Percentiles rank a stretch among this genome's conserved stretches.
phyloP scores from a whole-genome alignment of 1,139 yeast species.

The Candida sp. region DNA sequence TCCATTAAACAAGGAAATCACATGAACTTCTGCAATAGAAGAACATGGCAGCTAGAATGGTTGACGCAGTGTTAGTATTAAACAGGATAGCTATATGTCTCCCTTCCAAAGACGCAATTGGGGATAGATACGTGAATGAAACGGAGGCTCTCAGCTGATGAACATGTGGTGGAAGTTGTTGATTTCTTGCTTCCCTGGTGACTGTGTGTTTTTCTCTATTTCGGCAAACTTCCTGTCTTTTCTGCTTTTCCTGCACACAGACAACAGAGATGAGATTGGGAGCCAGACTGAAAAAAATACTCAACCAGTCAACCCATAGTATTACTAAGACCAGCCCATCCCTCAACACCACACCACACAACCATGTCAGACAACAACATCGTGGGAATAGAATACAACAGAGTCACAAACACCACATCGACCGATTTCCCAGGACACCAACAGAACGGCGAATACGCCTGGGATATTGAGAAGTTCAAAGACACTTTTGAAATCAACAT shows the following conservation, averaged over 20 bases:
- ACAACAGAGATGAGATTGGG: conserved; percentile 3
- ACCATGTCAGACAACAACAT: conserved; percentile 52
- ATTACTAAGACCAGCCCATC: neutral
- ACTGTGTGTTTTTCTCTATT: too few species aligned
- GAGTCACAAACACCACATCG: conserved; percentile 86
- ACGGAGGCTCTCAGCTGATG: too few species aligned
- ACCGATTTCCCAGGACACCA: conserved; percentile 91
- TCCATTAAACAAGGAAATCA: too few species aligned
- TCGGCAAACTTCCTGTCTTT: too few species aligned
- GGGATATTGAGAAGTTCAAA: conserved; percentile 88
- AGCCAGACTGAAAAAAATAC: conserved; percentile 3
- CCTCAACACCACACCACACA: neutral
- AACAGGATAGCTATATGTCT: too few species aligned
- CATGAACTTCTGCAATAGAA: too few species aligned
- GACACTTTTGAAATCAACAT: conserved; percentile 72
- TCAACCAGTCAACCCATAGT: neutral
- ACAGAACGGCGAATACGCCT: conserved; percentile 65
- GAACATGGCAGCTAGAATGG: too few species aligned
- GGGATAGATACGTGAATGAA: too few species aligned
- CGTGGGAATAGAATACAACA: conserved; percentile 88
- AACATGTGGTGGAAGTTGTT: too few species aligned
- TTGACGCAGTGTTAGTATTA: too few species aligned
- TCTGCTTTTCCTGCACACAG: neutral
- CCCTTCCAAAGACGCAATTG: too few species aligned
- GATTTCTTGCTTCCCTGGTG: too few species aligned